Base-by-base conservation (phyloP, 768 basidiomycete genomes). In the Pleurotus cornucopiae region DNA sequence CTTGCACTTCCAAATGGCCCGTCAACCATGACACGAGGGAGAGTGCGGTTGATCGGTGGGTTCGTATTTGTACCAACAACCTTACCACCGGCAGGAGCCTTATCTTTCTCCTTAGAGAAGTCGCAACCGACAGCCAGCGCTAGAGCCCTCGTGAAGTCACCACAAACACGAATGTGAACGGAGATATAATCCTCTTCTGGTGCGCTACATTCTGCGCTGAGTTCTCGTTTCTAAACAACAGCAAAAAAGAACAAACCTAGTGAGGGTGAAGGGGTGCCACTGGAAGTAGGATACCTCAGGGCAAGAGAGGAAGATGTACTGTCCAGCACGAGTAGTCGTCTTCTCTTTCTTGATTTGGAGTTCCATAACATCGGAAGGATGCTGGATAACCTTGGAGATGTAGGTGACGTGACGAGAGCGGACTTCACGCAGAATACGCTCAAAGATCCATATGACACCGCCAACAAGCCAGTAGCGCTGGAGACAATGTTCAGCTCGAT, bases 331-430 rank as follows among this genome's bases (percentile, higher is more conserved):
- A 25, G 83, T 84, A 1, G 76, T 86, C 0, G 84, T 92, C 73
- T 88, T 89, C 66, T 97, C 95, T 73, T 97, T 97, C 79, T 95
- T 97, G 80, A 98, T 95, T 71, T 97, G 96, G 25, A 98, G 74
- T 73, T 98, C 94, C 75, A 95, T 80, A 59, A 97, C 94, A 59
- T 89, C 91, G 44, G 90, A 93, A 18, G 95, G 95, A 70, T 98
- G 95, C 65, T 93, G 91, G 68, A 97, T 88, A 70, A 95, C 91
- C 75, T 94, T 95, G 68, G 88, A 91, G 66, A 98, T 88, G 69
- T 87, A 95, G 4, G 96, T 98, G 58, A 85, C 76, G 69, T 98
- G 94, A 52, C 94, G 85, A 21, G 91, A 89, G 52, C 95, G 85
- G 58, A 96, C 72, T 76, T 98, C 96, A 63, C 96, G 91, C 30